Evolutionary conservation across 2,329 filamentous ascomycete genomes (phyloP).

Genomic region (Colletotrichum phormii): DNA sequence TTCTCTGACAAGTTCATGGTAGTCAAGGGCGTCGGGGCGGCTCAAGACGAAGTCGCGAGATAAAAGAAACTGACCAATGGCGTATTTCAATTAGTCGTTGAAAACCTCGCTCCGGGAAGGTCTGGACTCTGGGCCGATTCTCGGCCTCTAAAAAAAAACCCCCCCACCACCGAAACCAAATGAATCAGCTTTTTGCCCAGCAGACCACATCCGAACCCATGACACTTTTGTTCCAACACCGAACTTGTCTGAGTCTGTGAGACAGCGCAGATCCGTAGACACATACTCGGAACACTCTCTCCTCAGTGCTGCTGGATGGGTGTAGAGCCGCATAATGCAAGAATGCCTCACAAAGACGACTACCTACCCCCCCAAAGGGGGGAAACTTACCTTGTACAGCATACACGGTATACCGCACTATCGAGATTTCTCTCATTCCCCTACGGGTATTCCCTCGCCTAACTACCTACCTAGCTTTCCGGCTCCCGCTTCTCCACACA

Average conservation of each 20-base stretch:
- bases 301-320: background rate
- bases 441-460: too few species aligned
- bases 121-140: background rate
- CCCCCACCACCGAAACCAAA: background rate
- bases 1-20: constrained; percentile 1
- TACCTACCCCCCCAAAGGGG: background rate
- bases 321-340: background rate
- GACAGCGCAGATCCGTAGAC: background rate
- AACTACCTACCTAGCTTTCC: background rate
- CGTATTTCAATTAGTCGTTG: constrained; percentile 32
- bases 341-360: background rate
- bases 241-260: background rate
- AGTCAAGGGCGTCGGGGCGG: background rate
- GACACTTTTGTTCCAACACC: background rate
- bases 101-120: background rate
- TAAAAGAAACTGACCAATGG: constrained; percentile 22
- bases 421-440: background rate
- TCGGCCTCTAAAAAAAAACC: background rate
- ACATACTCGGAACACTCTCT: background rate
- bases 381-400: background rate
- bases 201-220: background rate
- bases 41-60: background rate
- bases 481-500: background rate
- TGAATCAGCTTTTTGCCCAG: background rate
- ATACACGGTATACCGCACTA: background rate